phyloP scores from a whole-genome alignment of 2,329 filamentous ascomycete genomes.

The Thermochaetoides dissita region DNA sequence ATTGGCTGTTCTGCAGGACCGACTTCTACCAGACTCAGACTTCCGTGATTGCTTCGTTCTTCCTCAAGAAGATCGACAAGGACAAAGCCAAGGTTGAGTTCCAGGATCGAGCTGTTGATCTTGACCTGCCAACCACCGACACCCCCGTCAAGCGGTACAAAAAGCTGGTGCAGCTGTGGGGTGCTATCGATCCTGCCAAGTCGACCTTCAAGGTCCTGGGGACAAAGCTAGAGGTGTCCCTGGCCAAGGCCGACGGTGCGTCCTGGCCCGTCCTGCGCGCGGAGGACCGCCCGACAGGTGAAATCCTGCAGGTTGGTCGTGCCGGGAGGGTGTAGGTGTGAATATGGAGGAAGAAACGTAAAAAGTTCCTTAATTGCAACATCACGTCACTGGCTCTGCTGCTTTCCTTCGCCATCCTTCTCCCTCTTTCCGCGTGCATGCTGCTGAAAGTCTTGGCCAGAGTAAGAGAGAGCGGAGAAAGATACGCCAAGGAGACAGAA shows the following conservation, averaged over 20 bases:
- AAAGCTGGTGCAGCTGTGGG: constrained; percentile 61
- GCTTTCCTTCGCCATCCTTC: neutral
- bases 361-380: neutral
- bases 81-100: constrained; percentile 61
- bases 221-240: constrained; percentile 72
- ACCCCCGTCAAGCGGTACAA: constrained; percentile 61
- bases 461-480: no score
- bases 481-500: no score
- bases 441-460: no score
- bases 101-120: constrained; percentile 42
- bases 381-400: constrained; percentile 1
- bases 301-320: constrained; percentile 80
- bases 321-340: constrained; percentile 39
- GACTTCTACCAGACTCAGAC: constrained; percentile 91
- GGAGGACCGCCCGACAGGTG: constrained; percentile 53
- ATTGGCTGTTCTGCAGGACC: constrained; percentile 32
- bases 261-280: constrained; percentile 78
- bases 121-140: constrained; percentile 80
- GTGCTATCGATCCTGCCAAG: constrained; percentile 58
- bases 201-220: constrained; percentile 71
- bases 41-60: constrained; percentile 79
- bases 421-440: no score
- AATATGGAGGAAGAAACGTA: constrained; percentile 2
- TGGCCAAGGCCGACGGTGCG: constrained; percentile 57
- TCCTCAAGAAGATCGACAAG: constrained; percentile 94